A percentile compares a stretch with the other conserved stretches of the same genome.
Evolutionary conservation across 495 filamentous ascomycete genomes (phyloP).

Genomic region (Geopyxis carbonaria): DNA sequence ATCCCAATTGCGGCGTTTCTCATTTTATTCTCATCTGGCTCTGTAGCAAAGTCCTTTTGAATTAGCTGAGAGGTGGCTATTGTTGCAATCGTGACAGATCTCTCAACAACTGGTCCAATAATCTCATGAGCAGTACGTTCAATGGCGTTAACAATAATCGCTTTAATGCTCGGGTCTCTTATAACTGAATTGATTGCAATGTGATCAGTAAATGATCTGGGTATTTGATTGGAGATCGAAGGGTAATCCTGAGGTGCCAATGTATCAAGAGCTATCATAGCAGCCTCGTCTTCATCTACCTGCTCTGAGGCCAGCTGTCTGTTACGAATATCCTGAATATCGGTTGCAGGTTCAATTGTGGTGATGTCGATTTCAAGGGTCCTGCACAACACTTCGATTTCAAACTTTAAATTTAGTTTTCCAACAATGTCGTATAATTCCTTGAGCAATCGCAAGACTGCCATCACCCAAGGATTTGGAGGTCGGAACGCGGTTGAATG

Average conservation of each 20-base stretch:
- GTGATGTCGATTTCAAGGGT: conserved; percentile 78
- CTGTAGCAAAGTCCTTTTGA: conserved; percentile 86
- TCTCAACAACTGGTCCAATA: conserved; percentile 88
- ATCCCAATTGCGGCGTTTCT: conserved; percentile 73
- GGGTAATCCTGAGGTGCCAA: conserved; percentile 19
- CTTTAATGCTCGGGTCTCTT: conserved; percentile 49
- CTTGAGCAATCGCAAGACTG: conserved; percentile 69
- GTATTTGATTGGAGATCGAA: conserved; percentile 13
- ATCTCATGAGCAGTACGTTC: conserved; percentile 84
- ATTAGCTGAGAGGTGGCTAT: conserved; percentile 90
- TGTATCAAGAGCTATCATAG: conserved; percentile 36
- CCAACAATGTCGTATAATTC: conserved; percentile 88
- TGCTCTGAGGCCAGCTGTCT: conserved; percentile 26
- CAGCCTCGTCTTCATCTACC: conserved; percentile 14
- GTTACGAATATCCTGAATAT: conserved; percentile 64
- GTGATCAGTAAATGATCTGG: conserved; percentile 16
- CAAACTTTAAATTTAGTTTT: conserved; percentile 91
- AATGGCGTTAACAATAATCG: conserved; percentile 67
- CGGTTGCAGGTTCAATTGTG: conserved; percentile 61
- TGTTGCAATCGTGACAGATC: conserved; percentile 91
- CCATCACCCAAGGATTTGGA: conserved; percentile 94
- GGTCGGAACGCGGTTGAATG: conserved; percentile 79
- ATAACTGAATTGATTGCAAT: conserved; percentile 34
- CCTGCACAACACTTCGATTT: conserved; percentile 93
- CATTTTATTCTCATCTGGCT: conserved; percentile 72